A percentile compares a stretch with the other conserved stretches of the same genome.
Evolutionary conservation across 106 monocot species (phyloP).

Genomic region (Dendrobium nobile): DNA sequence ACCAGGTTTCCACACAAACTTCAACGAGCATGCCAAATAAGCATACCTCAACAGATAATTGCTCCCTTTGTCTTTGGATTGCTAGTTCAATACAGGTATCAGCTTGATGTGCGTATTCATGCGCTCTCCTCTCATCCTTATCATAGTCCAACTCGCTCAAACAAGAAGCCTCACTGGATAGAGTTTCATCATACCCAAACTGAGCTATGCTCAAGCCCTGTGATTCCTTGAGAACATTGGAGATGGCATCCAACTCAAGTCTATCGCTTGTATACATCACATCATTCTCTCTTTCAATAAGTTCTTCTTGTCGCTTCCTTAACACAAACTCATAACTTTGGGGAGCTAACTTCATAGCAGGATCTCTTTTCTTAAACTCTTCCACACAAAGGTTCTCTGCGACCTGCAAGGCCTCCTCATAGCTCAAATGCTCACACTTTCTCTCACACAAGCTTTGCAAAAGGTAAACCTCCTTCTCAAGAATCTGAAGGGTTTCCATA

Average conservation of each 20-base stretch:
- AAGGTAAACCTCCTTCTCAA: constrained; percentile 71
- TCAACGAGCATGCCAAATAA: background rate
- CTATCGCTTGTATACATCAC: constrained; percentile 18
- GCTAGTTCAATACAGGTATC: constrained; percentile 52
- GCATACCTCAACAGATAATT: constrained; percentile 59
- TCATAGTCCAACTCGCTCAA: constrained; percentile 52
- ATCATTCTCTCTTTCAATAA: constrained; percentile 53
- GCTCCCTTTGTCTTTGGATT: constrained; percentile 69
- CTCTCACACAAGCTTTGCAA: constrained; percentile 64
- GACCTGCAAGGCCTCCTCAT: constrained; percentile 47
- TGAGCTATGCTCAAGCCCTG: constrained; percentile 44
- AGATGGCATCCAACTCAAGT: constrained; percentile 67
- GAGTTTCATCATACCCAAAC: constrained; percentile 60
- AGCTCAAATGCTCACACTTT: constrained; percentile 66
- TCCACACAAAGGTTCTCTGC: constrained; percentile 57
- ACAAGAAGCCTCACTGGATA: constrained; percentile 43
- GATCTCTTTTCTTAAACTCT: constrained; percentile 55
- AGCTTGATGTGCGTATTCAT: constrained; percentile 49
- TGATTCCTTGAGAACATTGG: constrained; percentile 72
- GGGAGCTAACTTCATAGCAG: constrained; percentile 16
- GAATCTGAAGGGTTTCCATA: constrained; percentile 42
- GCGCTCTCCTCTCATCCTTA: constrained; percentile 54
- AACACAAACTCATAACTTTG: constrained; percentile 56
- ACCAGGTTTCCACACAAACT: background rate
- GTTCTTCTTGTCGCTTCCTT: constrained; percentile 65